These are phyloP conservation scores for Komagataella mondaviorum DNA, from an alignment of 805 yeast genomes.

Conservation along the genomic window DNA sequence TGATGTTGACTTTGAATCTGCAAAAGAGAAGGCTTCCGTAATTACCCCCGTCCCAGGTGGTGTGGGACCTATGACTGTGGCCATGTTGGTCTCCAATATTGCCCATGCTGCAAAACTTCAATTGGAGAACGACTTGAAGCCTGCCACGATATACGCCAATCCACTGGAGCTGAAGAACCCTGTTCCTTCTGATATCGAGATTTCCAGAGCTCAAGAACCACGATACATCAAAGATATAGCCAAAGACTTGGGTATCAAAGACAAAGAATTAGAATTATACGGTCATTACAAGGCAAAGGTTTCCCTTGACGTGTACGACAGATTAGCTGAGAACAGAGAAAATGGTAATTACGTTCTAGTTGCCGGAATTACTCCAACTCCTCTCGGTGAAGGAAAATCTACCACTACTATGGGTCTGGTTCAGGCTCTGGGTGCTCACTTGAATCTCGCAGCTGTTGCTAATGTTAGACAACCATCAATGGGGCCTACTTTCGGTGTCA, in stretches of 20 bases:
- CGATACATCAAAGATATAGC: constrained; percentile 60
- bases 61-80: constrained; percentile 88
- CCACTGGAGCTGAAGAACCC: constrained; percentile 44
- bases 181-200: constrained; percentile 72
- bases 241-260: constrained; percentile 51
- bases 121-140: constrained; percentile 8
- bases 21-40: constrained; percentile 39
- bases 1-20: constrained; percentile 55
- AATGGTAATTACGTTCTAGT: constrained; percentile 67
- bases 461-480: constrained; percentile 80
- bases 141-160: constrained; percentile 37
- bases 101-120: constrained; percentile 44
- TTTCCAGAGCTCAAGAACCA: constrained; percentile 65
- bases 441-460: constrained; percentile 57
- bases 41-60: constrained; percentile 91
- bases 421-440: constrained; percentile 69
- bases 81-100: constrained; percentile 65
- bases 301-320: constrained; percentile 45
- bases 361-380: constrained; percentile 80
- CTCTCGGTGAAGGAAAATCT: constrained; percentile 77
- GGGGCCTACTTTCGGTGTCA: constrained; percentile 84
- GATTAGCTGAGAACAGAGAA: constrained; percentile 35
- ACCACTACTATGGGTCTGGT: constrained; percentile 77
- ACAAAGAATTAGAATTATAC: constrained; percentile 58
- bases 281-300: constrained; percentile 74